A percentile compares a stretch with the other conserved stretches of the same genome.
Conservation (phyloP, 75 land plant species). For the Selaginella tamariscina region DNA sequence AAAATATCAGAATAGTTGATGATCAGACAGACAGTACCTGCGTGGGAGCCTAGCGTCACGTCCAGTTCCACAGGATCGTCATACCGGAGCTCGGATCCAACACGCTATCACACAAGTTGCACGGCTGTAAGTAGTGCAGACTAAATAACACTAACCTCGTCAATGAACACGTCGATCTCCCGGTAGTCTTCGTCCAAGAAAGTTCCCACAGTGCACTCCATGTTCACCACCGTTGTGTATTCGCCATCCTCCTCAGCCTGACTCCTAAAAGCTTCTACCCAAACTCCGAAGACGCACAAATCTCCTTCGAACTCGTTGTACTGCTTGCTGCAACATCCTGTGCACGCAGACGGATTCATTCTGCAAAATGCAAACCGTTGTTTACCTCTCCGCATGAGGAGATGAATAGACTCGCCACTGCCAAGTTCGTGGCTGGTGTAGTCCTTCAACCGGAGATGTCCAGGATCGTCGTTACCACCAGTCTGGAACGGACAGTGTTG, state of each 20-base stretch:
- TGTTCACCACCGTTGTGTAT: background rate
- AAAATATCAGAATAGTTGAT: no score
- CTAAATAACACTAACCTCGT: no score
- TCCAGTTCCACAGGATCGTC: no score
- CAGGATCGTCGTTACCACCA: background rate
- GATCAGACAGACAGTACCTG: no score
- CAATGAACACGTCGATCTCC: no score
- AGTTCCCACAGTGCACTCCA: background rate
- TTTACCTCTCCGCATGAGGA: background rate
- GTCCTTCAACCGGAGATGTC: background rate
- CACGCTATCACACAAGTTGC: no score
- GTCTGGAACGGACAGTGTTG: background rate
- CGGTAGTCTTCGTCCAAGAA: background rate
- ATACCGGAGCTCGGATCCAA: no score
- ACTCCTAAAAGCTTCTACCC: background rate
- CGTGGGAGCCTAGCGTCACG: no score
- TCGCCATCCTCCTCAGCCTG: background rate
- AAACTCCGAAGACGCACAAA: background rate
- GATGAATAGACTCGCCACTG: no score
- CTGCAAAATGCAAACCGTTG: background rate
- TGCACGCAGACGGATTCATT: background rate
- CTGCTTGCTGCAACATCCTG: background rate
- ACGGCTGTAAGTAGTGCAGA: no score
- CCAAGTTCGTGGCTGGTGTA: background rate
- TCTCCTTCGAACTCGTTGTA: background rate